Evolutionary conservation across 1,284 basidiomycete species (phyloP).

Genomic region (Pterula multifida): DNA sequence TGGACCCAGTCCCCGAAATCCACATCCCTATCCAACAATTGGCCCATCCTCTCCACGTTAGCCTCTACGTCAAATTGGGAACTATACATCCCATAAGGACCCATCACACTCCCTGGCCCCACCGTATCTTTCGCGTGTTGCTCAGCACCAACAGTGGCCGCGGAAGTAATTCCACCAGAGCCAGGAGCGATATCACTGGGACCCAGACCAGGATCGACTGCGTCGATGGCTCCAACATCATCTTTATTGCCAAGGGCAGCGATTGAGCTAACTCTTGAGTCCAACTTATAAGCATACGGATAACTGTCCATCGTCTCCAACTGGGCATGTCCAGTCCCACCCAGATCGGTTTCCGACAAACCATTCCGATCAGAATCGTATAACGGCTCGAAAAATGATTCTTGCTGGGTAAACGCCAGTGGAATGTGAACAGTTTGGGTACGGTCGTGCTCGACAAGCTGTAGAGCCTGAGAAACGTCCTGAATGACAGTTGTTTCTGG

Average conservation of each 20-base stretch:
- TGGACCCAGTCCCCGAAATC: not conserved
- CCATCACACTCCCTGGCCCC: not conserved
- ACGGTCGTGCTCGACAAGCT: not conserved
- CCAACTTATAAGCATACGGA: not conserved
- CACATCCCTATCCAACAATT: not conserved
- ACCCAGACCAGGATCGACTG: not conserved
- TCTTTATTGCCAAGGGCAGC: not conserved
- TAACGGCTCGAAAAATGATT: not conserved
- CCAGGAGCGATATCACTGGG: not conserved
- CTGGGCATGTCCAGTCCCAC: not conserved
- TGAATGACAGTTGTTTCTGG: not conserved
- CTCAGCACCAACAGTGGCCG: not conserved
- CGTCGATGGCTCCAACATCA: not conserved
- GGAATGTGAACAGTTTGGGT: not conserved
- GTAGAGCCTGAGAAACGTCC: not conserved
- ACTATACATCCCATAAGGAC: constrained; percentile 1
- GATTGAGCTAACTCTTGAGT: not conserved
- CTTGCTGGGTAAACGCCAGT: not conserved
- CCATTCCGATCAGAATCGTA: not conserved
- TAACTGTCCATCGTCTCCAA: not conserved
- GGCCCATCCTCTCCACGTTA: not conserved
- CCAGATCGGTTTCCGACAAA: not conserved
- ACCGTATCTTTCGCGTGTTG: not conserved
- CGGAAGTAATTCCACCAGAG: not conserved
- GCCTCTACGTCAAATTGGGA: not conserved